A percentile compares a stretch with the other conserved stretches of the same genome.
Conservation (phyloP, 2,329 filamentous ascomycete genomes). For the Clonostachys solani region DNA sequence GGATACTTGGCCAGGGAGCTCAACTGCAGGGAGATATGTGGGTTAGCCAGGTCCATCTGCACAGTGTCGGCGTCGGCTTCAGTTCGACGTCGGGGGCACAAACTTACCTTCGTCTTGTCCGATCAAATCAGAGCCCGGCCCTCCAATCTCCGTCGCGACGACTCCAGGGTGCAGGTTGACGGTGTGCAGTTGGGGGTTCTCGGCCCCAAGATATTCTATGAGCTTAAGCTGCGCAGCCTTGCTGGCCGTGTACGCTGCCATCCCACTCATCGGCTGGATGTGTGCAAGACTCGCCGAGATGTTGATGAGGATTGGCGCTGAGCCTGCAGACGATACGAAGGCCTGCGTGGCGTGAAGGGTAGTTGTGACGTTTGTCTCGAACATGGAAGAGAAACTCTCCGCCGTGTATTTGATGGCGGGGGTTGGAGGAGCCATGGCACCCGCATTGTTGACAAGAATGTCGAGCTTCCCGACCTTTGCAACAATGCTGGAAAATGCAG, state of each 20-base stretch:
- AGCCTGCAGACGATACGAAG: background rate
- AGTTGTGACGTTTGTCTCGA: slow-evolving; percentile 14
- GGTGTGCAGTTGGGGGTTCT: slow-evolving; percentile 27
- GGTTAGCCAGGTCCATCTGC: no score
- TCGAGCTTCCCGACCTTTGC: slow-evolving; percentile 12
- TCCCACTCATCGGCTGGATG: slow-evolving; percentile 2
- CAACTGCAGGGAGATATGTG: slow-evolving; percentile 3
- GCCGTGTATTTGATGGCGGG: background rate
- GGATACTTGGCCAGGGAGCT: slow-evolving; percentile 9
- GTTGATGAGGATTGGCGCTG: no score
- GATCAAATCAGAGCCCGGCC: no score
- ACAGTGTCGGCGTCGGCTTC: no score
- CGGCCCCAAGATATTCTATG: slow-evolving; percentile 23
- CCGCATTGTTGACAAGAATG: slow-evolving; percentile 21
- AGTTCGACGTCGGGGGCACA: no score
- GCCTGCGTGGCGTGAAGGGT: slow-evolving; percentile 14
- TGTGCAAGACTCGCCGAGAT: no score
- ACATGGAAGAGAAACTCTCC: background rate
- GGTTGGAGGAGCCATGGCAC: slow-evolving; percentile 1
- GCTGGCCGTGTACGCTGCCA: slow-evolving; percentile 19
- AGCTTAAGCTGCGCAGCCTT: slow-evolving; percentile 29
- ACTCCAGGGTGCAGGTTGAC: slow-evolving; percentile 34
- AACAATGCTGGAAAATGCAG: background rate
- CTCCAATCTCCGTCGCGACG: slow-evolving; percentile 19
- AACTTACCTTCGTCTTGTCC: no score